Evolutionary conservation across 73 alveolate species (phyloP).

Genomic region (Stentor coeruleus): DNA sequence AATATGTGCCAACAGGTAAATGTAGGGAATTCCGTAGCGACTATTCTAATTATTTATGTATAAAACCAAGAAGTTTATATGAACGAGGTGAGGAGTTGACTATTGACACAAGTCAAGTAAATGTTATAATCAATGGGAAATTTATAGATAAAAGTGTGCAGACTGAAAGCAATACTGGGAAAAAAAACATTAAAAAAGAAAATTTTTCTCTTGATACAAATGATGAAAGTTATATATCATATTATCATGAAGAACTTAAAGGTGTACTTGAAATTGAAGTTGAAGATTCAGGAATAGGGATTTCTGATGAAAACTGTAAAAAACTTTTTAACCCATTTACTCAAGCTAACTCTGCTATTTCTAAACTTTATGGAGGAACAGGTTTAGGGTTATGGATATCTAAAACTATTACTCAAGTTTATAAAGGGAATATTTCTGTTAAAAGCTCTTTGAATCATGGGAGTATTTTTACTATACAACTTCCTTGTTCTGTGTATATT

Average conservation of each 20-base stretch:
- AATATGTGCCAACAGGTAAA: not conserved
- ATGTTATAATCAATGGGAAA: not conserved
- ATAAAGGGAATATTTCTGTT: not conserved
- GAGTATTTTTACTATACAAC: not conserved
- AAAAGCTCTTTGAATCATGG: not conserved
- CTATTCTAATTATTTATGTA: not conserved
- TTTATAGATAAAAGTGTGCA: not conserved
- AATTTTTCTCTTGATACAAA: not conserved
- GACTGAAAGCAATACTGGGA: not conserved
- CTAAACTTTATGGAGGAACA: conserved; percentile 33
- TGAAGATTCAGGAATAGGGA: conserved; percentile 24
- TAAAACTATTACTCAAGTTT: not conserved
- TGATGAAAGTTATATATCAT: not conserved
- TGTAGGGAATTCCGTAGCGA: not conserved
- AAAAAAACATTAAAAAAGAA: not conserved
- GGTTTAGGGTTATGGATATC: conserved; percentile 33
- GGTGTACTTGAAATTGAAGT: not conserved
- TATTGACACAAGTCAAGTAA: not conserved
- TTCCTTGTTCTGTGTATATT: not conserved
- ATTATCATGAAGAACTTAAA: not conserved
- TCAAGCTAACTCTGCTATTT: conserved; percentile 21
- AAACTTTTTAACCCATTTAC: conserved; percentile 21
- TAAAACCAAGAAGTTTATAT: not conserved
- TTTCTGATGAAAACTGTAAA: conserved; percentile 22
- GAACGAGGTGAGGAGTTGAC: not conserved